Evolutionary conservation across 805 yeast species (phyloP).

Genomic region (Pichia nanzhaoensis): DNA sequence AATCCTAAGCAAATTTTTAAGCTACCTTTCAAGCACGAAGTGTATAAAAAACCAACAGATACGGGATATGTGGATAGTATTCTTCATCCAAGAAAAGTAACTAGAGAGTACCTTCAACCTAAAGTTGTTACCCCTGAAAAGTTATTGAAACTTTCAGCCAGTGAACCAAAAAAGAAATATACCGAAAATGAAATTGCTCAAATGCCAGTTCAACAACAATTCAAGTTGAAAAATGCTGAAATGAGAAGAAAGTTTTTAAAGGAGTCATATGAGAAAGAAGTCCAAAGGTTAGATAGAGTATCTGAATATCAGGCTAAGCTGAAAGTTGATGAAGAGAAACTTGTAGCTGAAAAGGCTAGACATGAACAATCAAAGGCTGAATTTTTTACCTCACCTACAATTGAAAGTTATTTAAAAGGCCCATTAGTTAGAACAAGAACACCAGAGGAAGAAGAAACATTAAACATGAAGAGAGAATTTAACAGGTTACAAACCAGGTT

Average conservation of each 20-base stretch:
- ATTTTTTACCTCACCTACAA: slow-evolving; percentile 70
- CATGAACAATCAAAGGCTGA: slow-evolving; percentile 46
- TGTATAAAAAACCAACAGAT: slow-evolving; percentile 41
- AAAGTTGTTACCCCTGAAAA: slow-evolving; percentile 53
- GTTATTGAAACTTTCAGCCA: slow-evolving; percentile 48
- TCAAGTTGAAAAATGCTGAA: slow-evolving; percentile 48
- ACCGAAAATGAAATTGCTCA: slow-evolving; percentile 28
- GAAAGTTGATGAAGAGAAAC: slow-evolving; percentile 25
- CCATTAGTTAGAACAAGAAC: slow-evolving; percentile 72
- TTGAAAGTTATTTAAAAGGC: slow-evolving; percentile 58
- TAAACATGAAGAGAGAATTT: slow-evolving; percentile 54
- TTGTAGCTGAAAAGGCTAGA: slow-evolving; percentile 14
- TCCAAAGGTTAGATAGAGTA: slow-evolving; percentile 30
- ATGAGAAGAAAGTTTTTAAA: slow-evolving; percentile 66
- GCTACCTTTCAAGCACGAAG: slow-evolving; percentile 51
- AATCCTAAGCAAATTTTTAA: slow-evolving; percentile 68
- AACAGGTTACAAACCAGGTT: slow-evolving; percentile 58
- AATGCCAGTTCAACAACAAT: slow-evolving; percentile 35
- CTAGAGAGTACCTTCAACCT: slow-evolving; percentile 48
- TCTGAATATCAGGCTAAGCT: slow-evolving; percentile 23
- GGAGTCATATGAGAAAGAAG: slow-evolving; percentile 45
- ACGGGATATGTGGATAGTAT: slow-evolving; percentile 70
- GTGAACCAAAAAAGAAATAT: slow-evolving; percentile 34
- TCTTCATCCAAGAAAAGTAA: slow-evolving; percentile 57
- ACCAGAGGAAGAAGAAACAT: slow-evolving; percentile 52